These are phyloP conservation scores for Penicillium sp. DNA, from an alignment of 2,329 filamentous ascomycete genomes.

Conservation along the genomic window DNA sequence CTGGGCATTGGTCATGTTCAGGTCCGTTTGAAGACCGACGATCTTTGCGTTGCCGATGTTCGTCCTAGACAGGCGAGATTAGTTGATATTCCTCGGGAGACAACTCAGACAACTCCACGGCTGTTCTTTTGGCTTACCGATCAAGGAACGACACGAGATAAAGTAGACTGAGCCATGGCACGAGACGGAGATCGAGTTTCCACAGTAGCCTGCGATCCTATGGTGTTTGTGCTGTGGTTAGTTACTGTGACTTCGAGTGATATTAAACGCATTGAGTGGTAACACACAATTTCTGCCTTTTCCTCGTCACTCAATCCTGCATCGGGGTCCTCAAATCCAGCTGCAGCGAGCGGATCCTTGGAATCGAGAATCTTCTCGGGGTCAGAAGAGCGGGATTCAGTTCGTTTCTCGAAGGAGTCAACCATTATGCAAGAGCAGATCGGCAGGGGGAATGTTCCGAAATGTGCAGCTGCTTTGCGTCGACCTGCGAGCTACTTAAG, in stretches of 20 bases:
- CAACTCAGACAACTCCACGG: too few relatives aligned
- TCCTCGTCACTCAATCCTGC: slow-evolving; percentile 63
- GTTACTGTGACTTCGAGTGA: not conserved
- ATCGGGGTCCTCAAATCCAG: slow-evolving; percentile 54
- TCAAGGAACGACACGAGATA: slow-evolving; percentile 45
- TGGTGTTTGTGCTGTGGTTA: not conserved
- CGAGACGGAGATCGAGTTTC: slow-evolving; percentile 45
- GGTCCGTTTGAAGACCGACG: slow-evolving; percentile 55
- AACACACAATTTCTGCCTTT: slow-evolving; percentile 56
- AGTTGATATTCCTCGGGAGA: not conserved
- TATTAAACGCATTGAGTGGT: not conserved
- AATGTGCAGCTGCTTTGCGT: not conserved
- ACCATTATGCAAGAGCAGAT: slow-evolving; percentile 7
- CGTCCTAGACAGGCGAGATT: slow-evolving; percentile 41
- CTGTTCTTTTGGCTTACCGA: slow-evolving; percentile 19
- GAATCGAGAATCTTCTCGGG: slow-evolving; percentile 15
- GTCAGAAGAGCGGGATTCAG: slow-evolving; percentile 16
- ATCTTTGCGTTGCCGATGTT: slow-evolving; percentile 74
- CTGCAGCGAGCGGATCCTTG: slow-evolving; percentile 11
- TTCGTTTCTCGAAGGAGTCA: slow-evolving; percentile 10
- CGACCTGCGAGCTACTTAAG: not conserved
- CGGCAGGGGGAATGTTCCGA: not conserved
- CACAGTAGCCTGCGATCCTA: slow-evolving; percentile 45
- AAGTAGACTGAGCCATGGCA: slow-evolving; percentile 47
- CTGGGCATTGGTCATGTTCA: slow-evolving; percentile 60